Percentiles rank a stretch among this genome's conserved stretches.
These are phyloP conservation scores for Sporothrix dimorphospora DNA, from an alignment of 2,329 filamentous ascomycete species.

Conservation along the genomic window DNA sequence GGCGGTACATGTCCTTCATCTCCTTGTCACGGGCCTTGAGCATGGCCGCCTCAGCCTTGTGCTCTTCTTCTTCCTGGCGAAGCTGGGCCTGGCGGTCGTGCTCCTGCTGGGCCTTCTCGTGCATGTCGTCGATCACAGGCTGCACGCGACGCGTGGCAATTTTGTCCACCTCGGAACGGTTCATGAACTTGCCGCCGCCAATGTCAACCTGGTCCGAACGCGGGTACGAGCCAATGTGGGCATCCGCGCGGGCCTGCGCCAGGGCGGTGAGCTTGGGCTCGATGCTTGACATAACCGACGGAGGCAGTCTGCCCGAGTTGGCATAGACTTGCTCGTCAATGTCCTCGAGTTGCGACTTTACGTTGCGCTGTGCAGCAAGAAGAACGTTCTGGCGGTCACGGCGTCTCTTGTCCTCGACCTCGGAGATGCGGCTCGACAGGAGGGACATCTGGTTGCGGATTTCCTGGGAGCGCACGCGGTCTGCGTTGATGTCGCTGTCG, in stretches of 20 bases:
- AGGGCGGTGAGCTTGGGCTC: conserved; percentile 73
- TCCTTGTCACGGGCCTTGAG: conserved; percentile 57
- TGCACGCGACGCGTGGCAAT: conserved; percentile 78
- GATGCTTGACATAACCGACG: conserved; percentile 73
- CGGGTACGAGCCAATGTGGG: conserved; percentile 58
- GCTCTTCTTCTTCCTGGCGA: conserved; percentile 62
- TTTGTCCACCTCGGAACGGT: conserved; percentile 74
- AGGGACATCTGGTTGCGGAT: conserved; percentile 54
- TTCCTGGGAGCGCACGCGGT: conserved; percentile 69
- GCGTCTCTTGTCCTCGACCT: conserved; percentile 73
- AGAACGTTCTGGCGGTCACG: conserved; percentile 76
- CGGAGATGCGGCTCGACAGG: conserved; percentile 24
- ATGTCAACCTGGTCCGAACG: conserved; percentile 63
- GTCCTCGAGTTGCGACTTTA: conserved; percentile 73
- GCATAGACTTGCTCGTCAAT: conserved; percentile 82
- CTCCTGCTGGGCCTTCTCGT: conserved; percentile 73
- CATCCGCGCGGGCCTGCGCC: conserved; percentile 66
- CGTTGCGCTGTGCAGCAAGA: conserved; percentile 80
- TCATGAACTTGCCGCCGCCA: conserved; percentile 79
- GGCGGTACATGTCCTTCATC: conserved; percentile 56
- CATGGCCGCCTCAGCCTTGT: conserved; percentile 44
- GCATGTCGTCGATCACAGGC: conserved; percentile 83
- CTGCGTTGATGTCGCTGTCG: conserved; percentile 64
- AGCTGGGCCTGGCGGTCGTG: conserved; percentile 67
- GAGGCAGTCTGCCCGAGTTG: conserved; percentile 73